Percentiles rank a stretch among this genome's conserved stretches.
Evolutionary conservation across 164 flowering plant genomes (phyloP).

Genomic region (Stephania japonica): DNA sequence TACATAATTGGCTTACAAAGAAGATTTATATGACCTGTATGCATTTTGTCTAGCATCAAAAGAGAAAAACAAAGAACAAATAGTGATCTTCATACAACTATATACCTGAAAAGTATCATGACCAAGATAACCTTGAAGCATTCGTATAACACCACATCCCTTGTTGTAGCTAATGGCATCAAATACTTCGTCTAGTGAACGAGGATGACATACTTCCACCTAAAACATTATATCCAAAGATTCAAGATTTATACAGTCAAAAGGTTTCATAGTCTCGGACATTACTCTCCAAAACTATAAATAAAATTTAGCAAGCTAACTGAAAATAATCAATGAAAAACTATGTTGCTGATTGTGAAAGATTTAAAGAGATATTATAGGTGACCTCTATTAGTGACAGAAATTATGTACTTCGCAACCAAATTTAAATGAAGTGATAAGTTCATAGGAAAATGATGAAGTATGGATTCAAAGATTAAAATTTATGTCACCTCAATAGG

Average conservation of each 20-base stretch:
- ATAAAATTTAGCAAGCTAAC: too few species aligned
- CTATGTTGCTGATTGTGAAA: too few species aligned
- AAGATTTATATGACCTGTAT: too few species aligned
- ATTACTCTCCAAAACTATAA: too few species aligned
- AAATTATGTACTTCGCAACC: background rate
- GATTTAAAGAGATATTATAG: too few species aligned
- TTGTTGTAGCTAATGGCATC: constrained; percentile 91
- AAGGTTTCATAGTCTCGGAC: background rate
- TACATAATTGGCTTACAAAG: too few species aligned
- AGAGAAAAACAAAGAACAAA: too few species aligned
- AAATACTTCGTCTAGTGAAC: constrained; percentile 89
- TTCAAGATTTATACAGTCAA: background rate
- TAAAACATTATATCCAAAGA: constrained; percentile 15
- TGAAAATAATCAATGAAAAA: too few species aligned
- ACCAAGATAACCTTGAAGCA: constrained; percentile 95
- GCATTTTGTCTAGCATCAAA: too few species aligned
- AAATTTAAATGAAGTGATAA: background rate
- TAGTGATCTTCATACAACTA: too few species aligned
- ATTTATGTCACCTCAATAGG: constrained; percentile 86
- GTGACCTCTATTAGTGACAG: too few species aligned
- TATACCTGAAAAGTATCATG: constrained; percentile 79
- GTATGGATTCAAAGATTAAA: background rate
- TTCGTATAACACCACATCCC: constrained; percentile 89
- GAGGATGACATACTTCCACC: constrained; percentile 89
- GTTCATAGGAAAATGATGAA: too few species aligned